Conservation (phyloP, 257 asterid genomes). For the Rubia yunnanensis region DNA sequence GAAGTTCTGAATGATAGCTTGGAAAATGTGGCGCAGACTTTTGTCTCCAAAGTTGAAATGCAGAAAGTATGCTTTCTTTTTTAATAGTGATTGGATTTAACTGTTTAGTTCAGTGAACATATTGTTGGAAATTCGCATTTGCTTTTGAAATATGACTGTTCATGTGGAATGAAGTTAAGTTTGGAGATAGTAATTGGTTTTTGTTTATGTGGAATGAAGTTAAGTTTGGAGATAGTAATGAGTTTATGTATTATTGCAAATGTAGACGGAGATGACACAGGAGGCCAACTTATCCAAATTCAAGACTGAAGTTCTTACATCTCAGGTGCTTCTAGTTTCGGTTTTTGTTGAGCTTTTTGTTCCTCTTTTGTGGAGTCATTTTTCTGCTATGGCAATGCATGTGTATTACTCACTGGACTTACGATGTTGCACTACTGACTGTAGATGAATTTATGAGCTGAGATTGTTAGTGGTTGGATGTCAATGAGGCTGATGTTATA, state of each 20-base stretch:
- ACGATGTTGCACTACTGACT: not conserved
- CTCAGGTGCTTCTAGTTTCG: constrained; percentile 48
- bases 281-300: constrained; percentile 71
- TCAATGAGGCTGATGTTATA: not conserved
- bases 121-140: too few species aligned
- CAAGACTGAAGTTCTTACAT: constrained; percentile 73
- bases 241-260: not conserved
- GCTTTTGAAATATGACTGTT: not conserved
- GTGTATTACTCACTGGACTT: not conserved
- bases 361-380: not conserved
- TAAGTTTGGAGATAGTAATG: not conserved
- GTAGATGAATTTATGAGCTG: not conserved
- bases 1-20: constrained; percentile 68
- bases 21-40: constrained; percentile 62
- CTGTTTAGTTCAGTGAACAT: not conserved
- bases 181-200: not conserved
- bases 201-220: not conserved
- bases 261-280: constrained; percentile 74
- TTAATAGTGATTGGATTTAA: not conserved
- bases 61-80: constrained; percentile 35
- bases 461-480: not conserved
- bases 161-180: not conserved
- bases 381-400: not conserved
- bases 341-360: not conserved
- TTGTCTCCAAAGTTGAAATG: constrained; percentile 76